Evolutionary conservation across 164 flowering plant genomes (phyloP), one percentile per base, ranked within the genome.

Genomic region (Litsea cubeba): DNA sequence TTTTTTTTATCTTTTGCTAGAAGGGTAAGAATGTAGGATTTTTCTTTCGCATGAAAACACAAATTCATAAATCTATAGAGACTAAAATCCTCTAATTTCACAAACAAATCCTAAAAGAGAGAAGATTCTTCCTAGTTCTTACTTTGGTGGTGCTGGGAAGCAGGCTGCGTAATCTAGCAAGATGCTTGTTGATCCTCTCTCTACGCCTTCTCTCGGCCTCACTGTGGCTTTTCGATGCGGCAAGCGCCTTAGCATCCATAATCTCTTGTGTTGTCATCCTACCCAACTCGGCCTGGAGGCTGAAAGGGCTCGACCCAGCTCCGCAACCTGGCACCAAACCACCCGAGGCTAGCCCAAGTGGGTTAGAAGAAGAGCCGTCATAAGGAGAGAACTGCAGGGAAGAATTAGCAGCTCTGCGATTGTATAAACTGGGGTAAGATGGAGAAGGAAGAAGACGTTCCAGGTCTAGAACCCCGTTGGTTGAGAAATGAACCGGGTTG

Each of bases 191-290:
- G 87, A 96, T 96, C 75, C 98, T 87, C 78, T 92, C 99, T 73
- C 98, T 82, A 12, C 99, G 82, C 67, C 97, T 79, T 74, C 98
- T 84, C 77, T 96, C 98, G 71, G 99, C 99, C 79, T 96, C 99
- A 73, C 98, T 96, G 70, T 96, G 99, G 78, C 97, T 96, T 80
- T 92, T 94, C 1, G 99, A 96, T 40, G 99, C 99, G 1, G 99
- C 99, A 0, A 93, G 84, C 12, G 98, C 99, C 76, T 95, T 95
- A 3, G 99, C 99, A 70, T 95, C 98, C 98, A 96, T 90, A 68
- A 96, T 92, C 71, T 96, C 99, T 76, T 94, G 98, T 46, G 99
- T 93, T 8, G 89, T 88, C 93, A 95, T 84, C 78, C 88, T 89
- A 18, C 90, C 88, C 68, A 91, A 62, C 82, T 93, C 97, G 17